phyloP scores from a whole-genome alignment of 2,329 filamentous ascomycete species.

The Neophaeococcomyces mojaviensis region DNA sequence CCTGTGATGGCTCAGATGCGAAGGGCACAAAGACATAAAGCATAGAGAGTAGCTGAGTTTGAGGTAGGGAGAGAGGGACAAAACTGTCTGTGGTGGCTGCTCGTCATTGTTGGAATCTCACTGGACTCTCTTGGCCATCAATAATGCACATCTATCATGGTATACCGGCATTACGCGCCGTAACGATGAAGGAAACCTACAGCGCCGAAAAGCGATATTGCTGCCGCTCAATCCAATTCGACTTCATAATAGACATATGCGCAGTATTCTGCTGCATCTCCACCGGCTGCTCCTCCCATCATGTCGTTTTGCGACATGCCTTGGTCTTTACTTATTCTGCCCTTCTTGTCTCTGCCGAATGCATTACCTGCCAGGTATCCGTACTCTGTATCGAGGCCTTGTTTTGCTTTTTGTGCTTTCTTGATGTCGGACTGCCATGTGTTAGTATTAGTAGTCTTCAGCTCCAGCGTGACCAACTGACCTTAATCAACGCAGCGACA shows the following conservation, averaged over 20 bases:
- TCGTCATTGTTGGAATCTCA: too few relatives aligned
- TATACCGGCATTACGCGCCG: too few relatives aligned
- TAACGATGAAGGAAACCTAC: too few relatives aligned
- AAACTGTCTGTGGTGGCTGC: too few relatives aligned
- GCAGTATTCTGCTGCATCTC: conserved; percentile 77
- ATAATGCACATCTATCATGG: too few relatives aligned
- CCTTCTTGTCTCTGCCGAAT: conserved; percentile 88
- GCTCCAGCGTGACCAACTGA: conserved; percentile 37
- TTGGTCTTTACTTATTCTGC: conserved; percentile 84
- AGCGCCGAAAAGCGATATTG: too few relatives aligned
- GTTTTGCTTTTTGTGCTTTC: conserved; percentile 67
- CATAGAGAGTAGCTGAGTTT: too few relatives aligned
- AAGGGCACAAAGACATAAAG: too few relatives aligned
- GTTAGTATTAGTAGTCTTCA: conserved; percentile 1
- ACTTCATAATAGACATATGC: conserved; percentile 97
- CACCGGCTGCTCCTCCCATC: conserved; percentile 64
- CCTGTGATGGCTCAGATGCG: too few relatives aligned
- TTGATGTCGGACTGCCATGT: conserved; percentile 68
- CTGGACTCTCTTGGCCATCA: too few relatives aligned
- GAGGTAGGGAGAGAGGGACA: too few relatives aligned
- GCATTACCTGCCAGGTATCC: conserved; percentile 93
- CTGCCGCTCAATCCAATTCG: conserved; percentile 52
- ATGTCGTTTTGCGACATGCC: conserved; percentile 63
- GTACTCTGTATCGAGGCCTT: conserved; percentile 73
- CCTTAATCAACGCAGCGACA: conserved; percentile 75